Percentiles rank a stretch among this genome's conserved stretches.
These are phyloP conservation scores for Aureobasidium uvarum DNA, from an alignment of 2,329 filamentous ascomycete genomes.

Conservation along the genomic window DNA sequence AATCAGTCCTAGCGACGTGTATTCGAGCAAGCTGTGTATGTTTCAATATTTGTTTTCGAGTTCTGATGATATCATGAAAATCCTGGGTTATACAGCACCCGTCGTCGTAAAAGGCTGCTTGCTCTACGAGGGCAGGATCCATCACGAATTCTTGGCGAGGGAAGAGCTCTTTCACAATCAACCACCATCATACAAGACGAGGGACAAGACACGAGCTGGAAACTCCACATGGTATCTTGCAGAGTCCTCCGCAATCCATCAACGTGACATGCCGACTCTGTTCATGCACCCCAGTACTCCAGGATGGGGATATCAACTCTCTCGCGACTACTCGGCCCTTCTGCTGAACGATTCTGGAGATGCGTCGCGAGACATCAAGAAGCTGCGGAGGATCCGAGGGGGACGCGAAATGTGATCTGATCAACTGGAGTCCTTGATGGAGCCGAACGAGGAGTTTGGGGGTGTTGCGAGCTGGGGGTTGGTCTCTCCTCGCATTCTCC, in stretches of 20 bases:
- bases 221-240: neutral
- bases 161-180: neutral
- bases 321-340: neutral
- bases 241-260: neutral
- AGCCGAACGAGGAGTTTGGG: slow-evolving; percentile 18
- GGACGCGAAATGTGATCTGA: neutral
- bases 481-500: slow-evolving; percentile 9
- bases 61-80: neutral
- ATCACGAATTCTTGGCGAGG: neutral
- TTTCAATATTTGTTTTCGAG: neutral
- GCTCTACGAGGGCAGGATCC: neutral
- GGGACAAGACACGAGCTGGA: too few relatives aligned
- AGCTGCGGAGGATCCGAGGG: slow-evolving; percentile 1
- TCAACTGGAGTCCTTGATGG: slow-evolving; percentile 1
- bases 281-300: slow-evolving; percentile 5
- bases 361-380: neutral
- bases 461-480: neutral
- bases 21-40: neutral
- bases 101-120: neutral
- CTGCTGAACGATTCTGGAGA: neutral
- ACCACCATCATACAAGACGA: neutral
- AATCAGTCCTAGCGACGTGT: neutral
- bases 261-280: neutral
- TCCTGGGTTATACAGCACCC: neutral
- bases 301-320: neutral